These are phyloP conservation scores for Terfezia claveryi DNA, from an alignment of 495 filamentous ascomycete species.

Conservation along the genomic window DNA sequence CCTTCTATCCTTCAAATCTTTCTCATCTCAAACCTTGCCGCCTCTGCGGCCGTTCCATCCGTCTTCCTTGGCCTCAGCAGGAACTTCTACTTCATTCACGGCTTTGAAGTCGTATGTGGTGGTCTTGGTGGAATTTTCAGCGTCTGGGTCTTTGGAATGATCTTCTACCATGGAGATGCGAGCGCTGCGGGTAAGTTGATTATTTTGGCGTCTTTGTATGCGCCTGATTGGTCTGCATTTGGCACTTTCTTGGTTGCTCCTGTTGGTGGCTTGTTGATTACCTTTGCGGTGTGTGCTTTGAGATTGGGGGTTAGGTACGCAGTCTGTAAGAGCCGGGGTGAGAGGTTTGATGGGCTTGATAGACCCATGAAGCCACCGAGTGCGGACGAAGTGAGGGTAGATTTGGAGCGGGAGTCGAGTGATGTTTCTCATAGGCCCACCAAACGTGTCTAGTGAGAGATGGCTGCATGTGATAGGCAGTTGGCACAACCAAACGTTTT, in stretches of 20 bases:
- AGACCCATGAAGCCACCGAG: constrained; percentile 19
- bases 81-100: constrained; percentile 45
- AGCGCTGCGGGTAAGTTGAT: constrained; percentile 40
- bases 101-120: constrained; percentile 50
- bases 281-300: constrained; percentile 32
- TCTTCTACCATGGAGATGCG: constrained; percentile 43
- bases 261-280: constrained; percentile 45
- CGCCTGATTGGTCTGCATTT: constrained; percentile 50
- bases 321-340: constrained; percentile 26
- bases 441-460: too few relatives aligned
- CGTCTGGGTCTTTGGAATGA: constrained; percentile 52
- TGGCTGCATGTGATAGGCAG: too few relatives aligned
- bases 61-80: constrained; percentile 43
- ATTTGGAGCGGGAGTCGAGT: too few relatives aligned
- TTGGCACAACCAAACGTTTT: too few relatives aligned
- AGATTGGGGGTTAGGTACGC: constrained; percentile 31
- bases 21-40: constrained; percentile 51
- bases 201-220: constrained; percentile 47
- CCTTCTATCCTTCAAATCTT: constrained; percentile 55
- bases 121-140: constrained; percentile 49
- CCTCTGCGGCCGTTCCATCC: constrained; percentile 44
- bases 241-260: constrained; percentile 46
- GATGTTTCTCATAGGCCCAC: too few relatives aligned
- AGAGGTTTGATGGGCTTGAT: constrained; percentile 41
- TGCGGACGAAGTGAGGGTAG: too few relatives aligned